phyloP scores from a whole-genome alignment of 129 eudicot genomes.

The Escallonia herrerae region DNA sequence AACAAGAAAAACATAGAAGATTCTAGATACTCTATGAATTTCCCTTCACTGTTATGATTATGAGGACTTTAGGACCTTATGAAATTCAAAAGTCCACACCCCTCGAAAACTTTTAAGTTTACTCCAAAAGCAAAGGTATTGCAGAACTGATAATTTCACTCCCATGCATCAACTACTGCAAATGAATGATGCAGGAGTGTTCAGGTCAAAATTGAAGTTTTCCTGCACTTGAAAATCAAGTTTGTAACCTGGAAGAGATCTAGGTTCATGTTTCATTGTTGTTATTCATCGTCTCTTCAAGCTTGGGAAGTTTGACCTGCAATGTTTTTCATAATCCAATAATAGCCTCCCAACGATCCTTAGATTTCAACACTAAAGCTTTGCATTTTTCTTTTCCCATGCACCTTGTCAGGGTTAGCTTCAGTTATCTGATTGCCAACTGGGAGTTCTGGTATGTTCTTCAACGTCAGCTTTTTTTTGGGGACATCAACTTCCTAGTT shows the following conservation, averaged over 20 bases:
- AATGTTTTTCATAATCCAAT: constrained; percentile 18
- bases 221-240: not conserved
- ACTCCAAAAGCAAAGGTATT: not conserved
- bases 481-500: too few relatives aligned
- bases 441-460: not conserved
- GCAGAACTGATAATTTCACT: not conserved
- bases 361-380: not conserved
- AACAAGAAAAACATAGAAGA: too few relatives aligned
- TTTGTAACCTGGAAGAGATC: constrained; percentile 1
- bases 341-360: constrained; percentile 1
- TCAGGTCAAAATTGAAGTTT: not conserved
- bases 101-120: not conserved
- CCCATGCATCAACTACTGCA: not conserved
- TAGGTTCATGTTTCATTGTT: constrained; percentile 1
- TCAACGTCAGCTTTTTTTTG: not conserved
- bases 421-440: not conserved
- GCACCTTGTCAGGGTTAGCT: constrained; percentile 10
- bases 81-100: not conserved
- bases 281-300: constrained; percentile 3
- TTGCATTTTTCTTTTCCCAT: not conserved
- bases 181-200: not conserved
- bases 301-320: constrained; percentile 39
- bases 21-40: too few relatives aligned
- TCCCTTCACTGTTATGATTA: too few relatives aligned
- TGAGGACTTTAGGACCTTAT: not conserved